These are phyloP conservation scores for Globisporangium solare DNA, from an alignment of 352 stramenopile genomes.

Conservation along the genomic window DNA sequence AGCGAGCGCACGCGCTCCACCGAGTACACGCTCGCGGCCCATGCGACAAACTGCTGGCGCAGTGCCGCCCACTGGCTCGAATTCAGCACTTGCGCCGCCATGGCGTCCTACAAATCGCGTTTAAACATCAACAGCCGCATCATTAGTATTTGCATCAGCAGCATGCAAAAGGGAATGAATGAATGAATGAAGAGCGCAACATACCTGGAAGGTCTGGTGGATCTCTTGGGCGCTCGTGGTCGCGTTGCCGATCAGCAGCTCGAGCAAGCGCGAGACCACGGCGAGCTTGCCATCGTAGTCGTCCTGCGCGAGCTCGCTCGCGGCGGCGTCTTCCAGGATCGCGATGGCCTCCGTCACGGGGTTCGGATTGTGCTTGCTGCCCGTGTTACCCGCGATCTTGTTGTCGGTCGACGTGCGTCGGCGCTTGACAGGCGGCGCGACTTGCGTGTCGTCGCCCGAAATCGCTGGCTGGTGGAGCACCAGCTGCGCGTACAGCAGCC, in stretches of 20 bases:
- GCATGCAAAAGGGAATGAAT: no score
- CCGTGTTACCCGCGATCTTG: conserved; percentile 11
- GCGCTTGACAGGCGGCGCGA: conserved; percentile 37
- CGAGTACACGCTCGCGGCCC: conserved; percentile 31
- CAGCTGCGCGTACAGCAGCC: conserved; percentile 72
- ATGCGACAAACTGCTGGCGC: conserved; percentile 64
- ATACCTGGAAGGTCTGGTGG: conserved; percentile 42
- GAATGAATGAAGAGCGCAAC: no score
- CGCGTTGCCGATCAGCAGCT: conserved; percentile 36
- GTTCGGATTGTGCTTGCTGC: conserved; percentile 14
- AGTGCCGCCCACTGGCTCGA: conserved; percentile 52
- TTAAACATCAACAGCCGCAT: no score
- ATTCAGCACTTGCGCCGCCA: conserved; percentile 36
- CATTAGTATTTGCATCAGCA: no score
- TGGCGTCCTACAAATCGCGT: conserved; percentile 23
- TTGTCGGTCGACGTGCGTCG: conserved; percentile 37
- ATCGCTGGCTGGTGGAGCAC: conserved; percentile 33
- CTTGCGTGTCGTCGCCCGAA: conserved; percentile 5
- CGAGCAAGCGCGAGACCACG: conserved; percentile 44
- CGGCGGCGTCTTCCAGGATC: conserved; percentile 46
- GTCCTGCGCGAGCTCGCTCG: conserved; percentile 25
- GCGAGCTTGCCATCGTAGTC: conserved; percentile 45
- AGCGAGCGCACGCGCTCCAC: conserved; percentile 35
- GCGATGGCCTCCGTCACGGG: conserved; percentile 32
- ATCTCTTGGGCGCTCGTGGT: conserved; percentile 18